Evolutionary conservation across 2,329 filamentous ascomycete species (phyloP).

Genomic region (Leptographium lundbergii): DNA sequence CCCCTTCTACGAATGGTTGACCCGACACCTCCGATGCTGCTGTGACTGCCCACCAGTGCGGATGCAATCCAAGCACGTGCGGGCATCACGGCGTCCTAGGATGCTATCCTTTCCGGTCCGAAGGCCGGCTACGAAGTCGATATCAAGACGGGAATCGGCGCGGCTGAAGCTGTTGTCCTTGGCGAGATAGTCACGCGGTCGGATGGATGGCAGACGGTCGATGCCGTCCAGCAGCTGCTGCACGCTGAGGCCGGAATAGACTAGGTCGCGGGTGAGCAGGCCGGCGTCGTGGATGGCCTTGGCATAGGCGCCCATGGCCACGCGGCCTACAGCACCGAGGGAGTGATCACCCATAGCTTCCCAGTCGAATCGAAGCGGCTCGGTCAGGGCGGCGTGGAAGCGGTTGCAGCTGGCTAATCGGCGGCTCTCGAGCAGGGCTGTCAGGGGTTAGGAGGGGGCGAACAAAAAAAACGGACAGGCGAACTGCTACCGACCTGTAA

Average conservation of each 20-base stretch:
- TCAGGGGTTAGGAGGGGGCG: neutral
- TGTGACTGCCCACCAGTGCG: neutral
- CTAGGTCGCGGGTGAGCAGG: neutral
- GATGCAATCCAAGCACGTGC: neutral
- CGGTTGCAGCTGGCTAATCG: slow-evolving; percentile 1
- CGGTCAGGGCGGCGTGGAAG: neutral
- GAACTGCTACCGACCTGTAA: neutral
- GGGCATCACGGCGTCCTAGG: neutral
- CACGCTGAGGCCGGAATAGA: neutral
- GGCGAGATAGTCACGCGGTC: neutral
- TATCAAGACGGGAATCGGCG: no score
- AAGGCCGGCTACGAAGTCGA: no score
- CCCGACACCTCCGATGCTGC: neutral
- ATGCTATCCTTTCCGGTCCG: neutral
- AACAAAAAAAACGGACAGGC: neutral
- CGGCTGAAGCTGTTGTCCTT: no score
- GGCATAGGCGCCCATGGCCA: neutral
- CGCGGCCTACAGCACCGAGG: neutral
- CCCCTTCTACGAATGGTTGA: neutral
- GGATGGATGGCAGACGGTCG: neutral
- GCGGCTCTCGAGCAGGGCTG: neutral
- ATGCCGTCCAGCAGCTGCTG: neutral
- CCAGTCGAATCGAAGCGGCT: neutral
- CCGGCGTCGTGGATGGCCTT: neutral
- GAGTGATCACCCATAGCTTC: neutral